phyloP scores from a whole-genome alignment of 208 protist genomes.

The Leishmania mexicana region DNA sequence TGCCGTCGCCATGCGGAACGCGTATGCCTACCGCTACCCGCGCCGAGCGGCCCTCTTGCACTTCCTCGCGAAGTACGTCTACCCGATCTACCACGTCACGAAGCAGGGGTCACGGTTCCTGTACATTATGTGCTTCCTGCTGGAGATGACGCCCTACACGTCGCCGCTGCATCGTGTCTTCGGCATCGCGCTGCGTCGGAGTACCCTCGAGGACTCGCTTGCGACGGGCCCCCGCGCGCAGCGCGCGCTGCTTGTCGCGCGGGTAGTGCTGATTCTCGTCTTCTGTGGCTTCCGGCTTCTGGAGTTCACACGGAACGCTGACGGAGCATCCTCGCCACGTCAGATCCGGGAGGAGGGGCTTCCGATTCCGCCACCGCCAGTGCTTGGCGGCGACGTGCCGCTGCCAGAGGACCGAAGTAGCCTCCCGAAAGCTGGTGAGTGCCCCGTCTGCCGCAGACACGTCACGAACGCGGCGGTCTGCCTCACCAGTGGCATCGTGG shows the following conservation, averaged over 20 bases:
- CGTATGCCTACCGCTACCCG: slow-evolving; percentile 49
- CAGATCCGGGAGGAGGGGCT: slow-evolving; percentile 37
- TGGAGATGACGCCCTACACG: slow-evolving; percentile 75
- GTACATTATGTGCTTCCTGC: slow-evolving; percentile 62
- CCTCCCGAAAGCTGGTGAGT: slow-evolving; percentile 51
- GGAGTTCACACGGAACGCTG: slow-evolving; percentile 49
- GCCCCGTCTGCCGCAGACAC: slow-evolving; percentile 61
- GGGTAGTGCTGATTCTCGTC: slow-evolving; percentile 63
- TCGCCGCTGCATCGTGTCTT: slow-evolving; percentile 57
- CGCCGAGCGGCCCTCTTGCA: slow-evolving; percentile 37
- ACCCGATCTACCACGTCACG: slow-evolving; percentile 57
- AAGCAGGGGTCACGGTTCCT: slow-evolving; percentile 39
- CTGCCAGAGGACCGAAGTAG: slow-evolving; percentile 21
- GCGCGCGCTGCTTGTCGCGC: slow-evolving; percentile 54
- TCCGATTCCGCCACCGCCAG: slow-evolving; percentile 68
- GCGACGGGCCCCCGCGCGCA: slow-evolving; percentile 39
- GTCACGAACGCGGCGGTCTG: slow-evolving; percentile 75
- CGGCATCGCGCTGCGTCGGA: slow-evolving; percentile 57
- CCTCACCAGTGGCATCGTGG: slow-evolving; percentile 65
- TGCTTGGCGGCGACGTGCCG: slow-evolving; percentile 58
- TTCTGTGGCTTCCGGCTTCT: slow-evolving; percentile 70
- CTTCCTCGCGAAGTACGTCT: slow-evolving; percentile 49
- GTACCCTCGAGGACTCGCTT: slow-evolving; percentile 43
- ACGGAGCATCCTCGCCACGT: slow-evolving; percentile 16
- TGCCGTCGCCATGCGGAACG: slow-evolving; percentile 46